Conservation (phyloP, 2,329 filamentous ascomycete species). For the Ramichloridium luteum region DNA sequence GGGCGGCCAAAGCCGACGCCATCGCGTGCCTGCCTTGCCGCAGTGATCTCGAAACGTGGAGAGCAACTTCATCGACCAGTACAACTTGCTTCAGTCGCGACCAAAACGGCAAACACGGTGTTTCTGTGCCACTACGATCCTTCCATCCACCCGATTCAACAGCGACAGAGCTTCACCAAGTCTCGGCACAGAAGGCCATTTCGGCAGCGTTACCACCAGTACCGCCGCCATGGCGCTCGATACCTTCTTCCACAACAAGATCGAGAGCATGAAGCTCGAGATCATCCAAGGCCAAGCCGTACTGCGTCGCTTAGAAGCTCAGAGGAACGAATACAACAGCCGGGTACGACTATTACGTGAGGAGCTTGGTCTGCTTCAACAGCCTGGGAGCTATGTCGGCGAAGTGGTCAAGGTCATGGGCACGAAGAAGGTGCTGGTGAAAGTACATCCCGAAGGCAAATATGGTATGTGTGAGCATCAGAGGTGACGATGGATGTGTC, state of each 20-base stretch:
- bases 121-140: too few relatives aligned
- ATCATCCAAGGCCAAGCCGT: constrained; percentile 98
- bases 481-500: background rate
- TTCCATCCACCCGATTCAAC: constrained; percentile 4
- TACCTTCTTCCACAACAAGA: constrained; percentile 99
- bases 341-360: constrained; percentile 87
- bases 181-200: constrained; percentile 1
- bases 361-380: constrained; percentile 88
- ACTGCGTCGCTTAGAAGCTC: constrained; percentile 85
- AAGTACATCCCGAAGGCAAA: constrained; percentile 99
- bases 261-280: constrained; percentile 99
- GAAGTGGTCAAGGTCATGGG: constrained; percentile 99
- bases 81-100: too few relatives aligned
- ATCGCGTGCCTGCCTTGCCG: constrained; percentile 5
- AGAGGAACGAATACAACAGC: constrained; percentile 98
- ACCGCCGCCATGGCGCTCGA: constrained; percentile 81
- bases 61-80: too few relatives aligned
- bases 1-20: too few relatives aligned
- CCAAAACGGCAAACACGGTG: too few relatives aligned
- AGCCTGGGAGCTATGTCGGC: constrained; percentile 94
- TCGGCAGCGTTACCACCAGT: constrained; percentile 2
- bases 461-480: constrained; percentile 59
- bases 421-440: constrained; percentile 97
- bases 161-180: background rate
- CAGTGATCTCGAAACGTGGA: too few relatives aligned